Base-by-base conservation (phyloP, 2,329 filamentous ascomycete species). In the Bipolaris oryzae region DNA sequence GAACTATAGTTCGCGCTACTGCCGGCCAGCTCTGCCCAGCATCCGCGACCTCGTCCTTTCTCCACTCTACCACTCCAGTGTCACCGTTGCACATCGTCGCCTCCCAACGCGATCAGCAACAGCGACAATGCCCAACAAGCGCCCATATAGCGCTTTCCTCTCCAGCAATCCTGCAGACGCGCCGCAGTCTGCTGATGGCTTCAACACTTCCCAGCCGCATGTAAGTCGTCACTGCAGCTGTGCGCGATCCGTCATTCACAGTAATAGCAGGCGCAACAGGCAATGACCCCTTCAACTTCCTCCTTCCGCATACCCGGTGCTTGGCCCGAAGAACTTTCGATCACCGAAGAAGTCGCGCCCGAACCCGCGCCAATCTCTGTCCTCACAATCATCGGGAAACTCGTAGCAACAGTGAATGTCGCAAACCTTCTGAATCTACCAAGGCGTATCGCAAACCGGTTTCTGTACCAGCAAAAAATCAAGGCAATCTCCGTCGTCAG, bases 91-190 rank as follows among this genome's bases (percentile, higher is more conserved):
- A 38, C 42, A 46, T 51, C 45, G 57, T 55, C 53, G 28, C 53
- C 25, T 38, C 21, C 43, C 42, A 54, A 31, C 45, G 47, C 45
- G 34, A 48, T 42, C 37, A 38, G 46, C 42, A 50, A 34, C 31
- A 50, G 44, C 48, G 54, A 50, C 60, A 49, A 63, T 66, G 62
- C 42, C 55, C 13, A 64, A 64, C 31, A 68, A 69, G 42, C 65
- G 67, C 44, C 49, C 56, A 31, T 61, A 58, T 21, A 50, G 38
- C 51, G 64, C 67, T 23, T 68, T 64, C 51, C 28, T 57, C 20
- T 46, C 16, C 31, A 54, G 53, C 53, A 46, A 18, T 20, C 53
- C 62, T 61, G 55, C 41, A 33, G 60, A 53, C 50, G 44, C 53
- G 49, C 50, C 55, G 51, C 49, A 42, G 54, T 28, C 39, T 45